Evolutionary conservation across 768 basidiomycete genomes (phyloP), one percentile per base, ranked within the genome.

Genomic region (Mrakia gelida): DNA sequence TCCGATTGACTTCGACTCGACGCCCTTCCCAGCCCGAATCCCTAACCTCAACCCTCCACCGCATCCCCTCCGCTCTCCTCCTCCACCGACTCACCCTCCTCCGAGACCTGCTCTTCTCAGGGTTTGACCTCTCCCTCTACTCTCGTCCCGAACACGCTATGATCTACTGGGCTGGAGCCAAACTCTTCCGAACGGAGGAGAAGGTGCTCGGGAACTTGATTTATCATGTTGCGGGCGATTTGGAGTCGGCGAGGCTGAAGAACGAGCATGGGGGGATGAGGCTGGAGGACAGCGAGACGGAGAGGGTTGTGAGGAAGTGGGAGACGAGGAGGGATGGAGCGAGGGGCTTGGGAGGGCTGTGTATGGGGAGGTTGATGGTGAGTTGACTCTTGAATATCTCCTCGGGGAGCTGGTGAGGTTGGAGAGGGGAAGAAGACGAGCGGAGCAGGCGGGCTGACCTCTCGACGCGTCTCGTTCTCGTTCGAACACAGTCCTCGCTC

Each of bases 111-210:
- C 63, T 78, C 65, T 73, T 78, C n/a, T 34, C 77, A 18, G 77
- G 77, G 26, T 78, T 78, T 38, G 52, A 74, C 26, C 73, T 78
- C 63, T 52, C 21, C 15, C 77, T 78, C 26, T 78, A 78, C 65
- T 18, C 45, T 38, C 10, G n/a, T 9, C 38, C 28, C 13, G 77
- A 78, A 11, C 28, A 45, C 32, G 38, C 77, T 3, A 73, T 74
- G 71, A 41, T 78, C n/a, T 78, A 38, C 61, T 78, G 77, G 77
- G 77, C 73, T 0, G 71, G 41, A 15, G 30, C 65, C 16, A 56
- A 32, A 56, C 30, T 67, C 41, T 78, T 63, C 63, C 28, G 38
- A 43, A 32, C 21, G 4, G 77, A 78, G 62, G 77, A 61, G 32
- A 38, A n/a, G 21, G 49, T 73, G 21, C 18, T 56, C 0, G 72